Evolutionary conservation across 1,139 yeast genomes (phyloP), one percentile per base, ranked within the genome.

Genomic region (Taphrina wiesneri): DNA sequence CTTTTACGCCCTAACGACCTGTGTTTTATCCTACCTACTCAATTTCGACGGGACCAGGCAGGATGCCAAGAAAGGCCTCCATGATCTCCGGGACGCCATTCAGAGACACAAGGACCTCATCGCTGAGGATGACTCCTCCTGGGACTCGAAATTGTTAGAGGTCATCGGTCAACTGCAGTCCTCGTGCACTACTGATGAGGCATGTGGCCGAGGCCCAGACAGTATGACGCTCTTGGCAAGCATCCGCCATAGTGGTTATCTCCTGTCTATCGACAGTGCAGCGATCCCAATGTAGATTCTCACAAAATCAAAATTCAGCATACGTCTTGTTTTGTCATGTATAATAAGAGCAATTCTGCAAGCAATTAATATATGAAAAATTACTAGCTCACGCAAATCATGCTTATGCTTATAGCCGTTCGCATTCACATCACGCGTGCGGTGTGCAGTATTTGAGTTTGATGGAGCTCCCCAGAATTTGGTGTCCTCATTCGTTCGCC

Each of bases 1-100:
- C 57, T 70, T 70, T 46, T 67, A 69, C 26, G 70, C 68, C 41
- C 67, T 71, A 17, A 67, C 72, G 23, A 65, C 65, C 9, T 56
- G 66, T 23, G 70, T 71, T 23, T 56, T 71, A 25, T 64, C 70
- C 13, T 67, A 67, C 43, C 64, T 71, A 41, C 62, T 68, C 34
- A 67, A 68, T 32, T 45, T 67, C 15, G 68, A 64, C 45, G 72
- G 68, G 46, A 46, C 68, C 11, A 54, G 67, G 45, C 67, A 68
- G 11, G 71, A 69, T 21, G 72, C 72, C 11, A 49, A 67, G 21
- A 56, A 47, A 17, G 66, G 65, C n/a, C 59, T 65, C 19, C 47
- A 26, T 21, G 34, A 56, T 30, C 45, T 65, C 17, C 25, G 63
- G 36, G 67, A 65, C 43, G 64, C 66, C 7, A 57, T 65, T 15